Evolutionary conservation across 257 asterid species (phyloP).

Genomic region (Nicotiana knightiana): DNA sequence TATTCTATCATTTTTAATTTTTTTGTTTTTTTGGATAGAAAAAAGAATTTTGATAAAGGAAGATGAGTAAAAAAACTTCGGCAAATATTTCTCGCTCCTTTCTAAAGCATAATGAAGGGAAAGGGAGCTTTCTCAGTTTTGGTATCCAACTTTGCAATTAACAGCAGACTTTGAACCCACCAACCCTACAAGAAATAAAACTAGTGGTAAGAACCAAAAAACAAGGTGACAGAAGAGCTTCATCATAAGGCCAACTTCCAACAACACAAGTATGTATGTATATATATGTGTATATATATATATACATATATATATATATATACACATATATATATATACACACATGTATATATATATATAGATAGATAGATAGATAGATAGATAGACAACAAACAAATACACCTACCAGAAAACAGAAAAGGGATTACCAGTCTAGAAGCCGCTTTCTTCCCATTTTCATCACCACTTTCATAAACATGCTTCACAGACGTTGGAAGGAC

Average conservation of each 20-base stretch:
- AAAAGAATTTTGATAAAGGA: background rate
- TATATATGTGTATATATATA: too few relatives aligned
- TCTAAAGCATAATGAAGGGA: background rate
- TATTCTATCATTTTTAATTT: background rate
- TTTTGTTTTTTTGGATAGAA: background rate
- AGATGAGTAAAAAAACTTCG: background rate
- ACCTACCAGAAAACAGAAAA: background rate
- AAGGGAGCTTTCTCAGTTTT: background rate
- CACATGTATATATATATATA: too few relatives aligned
- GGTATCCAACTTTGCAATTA: background rate
- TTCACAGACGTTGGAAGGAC: conserved; percentile 78
- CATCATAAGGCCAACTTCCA: background rate
- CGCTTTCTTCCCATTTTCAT: conserved; percentile 66
- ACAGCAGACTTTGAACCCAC: background rate
- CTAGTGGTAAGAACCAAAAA: background rate
- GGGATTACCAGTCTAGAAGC: conserved; percentile 77
- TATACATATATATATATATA: too few relatives aligned
- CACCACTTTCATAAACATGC: conserved; percentile 51
- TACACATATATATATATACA: too few relatives aligned
- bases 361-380: too few relatives aligned
- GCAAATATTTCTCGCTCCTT: background rate
- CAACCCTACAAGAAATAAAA: too few relatives aligned
- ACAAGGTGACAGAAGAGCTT: background rate
- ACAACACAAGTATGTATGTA: background rate
- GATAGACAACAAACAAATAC: background rate